Evolutionary conservation across 345 rosid species (phyloP).

Genomic region (Syzygium jambos): DNA sequence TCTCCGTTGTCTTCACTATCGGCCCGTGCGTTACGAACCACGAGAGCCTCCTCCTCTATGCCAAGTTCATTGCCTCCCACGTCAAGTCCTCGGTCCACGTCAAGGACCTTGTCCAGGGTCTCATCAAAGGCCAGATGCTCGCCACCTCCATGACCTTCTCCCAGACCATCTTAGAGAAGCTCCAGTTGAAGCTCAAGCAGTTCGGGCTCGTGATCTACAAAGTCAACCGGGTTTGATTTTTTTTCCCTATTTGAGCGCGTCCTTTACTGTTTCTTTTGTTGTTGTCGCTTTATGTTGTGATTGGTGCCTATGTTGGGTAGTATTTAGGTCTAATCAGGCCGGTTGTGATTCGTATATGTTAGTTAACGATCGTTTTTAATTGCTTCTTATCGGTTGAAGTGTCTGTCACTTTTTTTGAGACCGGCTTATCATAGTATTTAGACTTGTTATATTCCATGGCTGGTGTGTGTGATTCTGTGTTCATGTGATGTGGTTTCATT

Average conservation of each 20-base stretch:
- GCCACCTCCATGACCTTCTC: constrained; percentile 74
- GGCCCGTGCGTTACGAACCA: constrained; percentile 57
- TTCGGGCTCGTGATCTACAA: constrained; percentile 69
- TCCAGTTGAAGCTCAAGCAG: constrained; percentile 50
- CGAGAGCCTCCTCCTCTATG: constrained; percentile 40
- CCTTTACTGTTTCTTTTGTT: background rate
- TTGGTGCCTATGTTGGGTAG: too few relatives aligned
- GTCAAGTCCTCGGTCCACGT: constrained; percentile 48
- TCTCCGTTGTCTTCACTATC: constrained; percentile 61
- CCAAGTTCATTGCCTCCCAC: constrained; percentile 52
- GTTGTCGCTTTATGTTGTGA: too few relatives aligned
- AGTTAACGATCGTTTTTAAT: too few relatives aligned
- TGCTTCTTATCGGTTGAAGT: too few relatives aligned
- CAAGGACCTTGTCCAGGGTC: constrained; percentile 56
- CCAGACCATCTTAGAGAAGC: constrained; percentile 16
- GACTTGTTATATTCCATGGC: too few relatives aligned
- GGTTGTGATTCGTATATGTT: too few relatives aligned
- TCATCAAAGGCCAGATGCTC: constrained; percentile 71
- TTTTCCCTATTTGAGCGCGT: background rate
- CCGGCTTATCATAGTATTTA: too few relatives aligned
- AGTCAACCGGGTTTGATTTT: constrained; percentile 40
- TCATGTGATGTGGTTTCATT: background rate
- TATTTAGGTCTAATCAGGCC: too few relatives aligned
- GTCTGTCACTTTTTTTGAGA: too few relatives aligned
- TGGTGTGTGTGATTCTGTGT: background rate